Base-by-base conservation (phyloP, 1,284 basidiomycete genomes). In the Porodaedalea pini region DNA sequence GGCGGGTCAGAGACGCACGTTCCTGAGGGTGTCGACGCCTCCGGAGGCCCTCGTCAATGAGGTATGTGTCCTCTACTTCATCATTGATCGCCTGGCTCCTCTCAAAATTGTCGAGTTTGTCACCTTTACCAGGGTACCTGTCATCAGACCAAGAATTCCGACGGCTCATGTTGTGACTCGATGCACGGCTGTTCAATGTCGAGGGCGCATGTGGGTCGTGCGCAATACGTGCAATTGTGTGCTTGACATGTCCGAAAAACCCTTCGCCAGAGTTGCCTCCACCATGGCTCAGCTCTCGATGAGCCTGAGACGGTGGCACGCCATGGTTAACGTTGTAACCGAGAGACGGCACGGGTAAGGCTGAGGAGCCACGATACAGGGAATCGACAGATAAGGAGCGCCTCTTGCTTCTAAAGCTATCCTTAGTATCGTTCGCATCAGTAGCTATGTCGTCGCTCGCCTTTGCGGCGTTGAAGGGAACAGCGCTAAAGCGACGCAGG, bases 1-100 rank as follows among this genome's bases (percentile, higher is more conserved):
- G n/a, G 32, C 44, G 40, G 27, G 17, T 27, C 34, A 54, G 19
- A n/a, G 17, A n/a, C 27, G 50, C 23, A n/a, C 19, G 17, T 11
- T 44, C 51, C 15, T 43, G 37, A 3, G 37, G 45, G 36, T 56
- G 19, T 13, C 55, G 55, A n/a, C 37, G 47, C 37, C 55, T 50
- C 29, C 32, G 34, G n/a, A 37, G 40, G 37, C 34, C 44, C 21
- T 58, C 57, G 31, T 58, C 57, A 15, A 54, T 49, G n/a, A 58
- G 51, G 44, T 58, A 58, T 23, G 57, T 58, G 19, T 58, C 57
- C n/a, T 58, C 57, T 27, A 34, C 50, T 6, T 58, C 52, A 23
- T 32, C 57, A 44, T 58, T 58, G 44, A 54, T 49, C 10, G 44
- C 34, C 21, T 54, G 57, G 21, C 23, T 48, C 8, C 51, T 32